phyloP scores from a whole-genome alignment of 768 basidiomycete genomes.

The Auriscalpium microsporum region DNA sequence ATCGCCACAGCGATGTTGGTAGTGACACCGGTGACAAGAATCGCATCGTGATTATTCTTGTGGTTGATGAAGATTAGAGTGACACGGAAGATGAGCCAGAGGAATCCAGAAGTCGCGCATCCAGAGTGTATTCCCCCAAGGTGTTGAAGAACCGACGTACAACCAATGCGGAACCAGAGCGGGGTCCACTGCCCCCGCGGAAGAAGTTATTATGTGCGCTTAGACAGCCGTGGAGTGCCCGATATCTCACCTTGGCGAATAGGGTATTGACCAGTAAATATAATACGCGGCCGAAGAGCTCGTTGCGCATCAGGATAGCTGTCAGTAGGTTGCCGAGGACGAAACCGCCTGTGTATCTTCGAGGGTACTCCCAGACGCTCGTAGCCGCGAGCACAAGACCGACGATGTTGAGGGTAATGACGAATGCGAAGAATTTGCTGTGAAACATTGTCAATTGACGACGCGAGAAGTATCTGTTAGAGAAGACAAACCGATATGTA shows the following conservation, averaged over 20 bases:
- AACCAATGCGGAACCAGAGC: slow-evolving; percentile 30
- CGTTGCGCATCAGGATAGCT: slow-evolving; percentile 36
- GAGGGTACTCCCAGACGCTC: slow-evolving; percentile 28
- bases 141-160: slow-evolving; percentile 38
- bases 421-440: slow-evolving; percentile 30
- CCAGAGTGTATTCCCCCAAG: slow-evolving; percentile 76
- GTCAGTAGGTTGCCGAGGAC: slow-evolving; percentile 32
- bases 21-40: slow-evolving; percentile 54
- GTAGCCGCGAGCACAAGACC: slow-evolving; percentile 25
- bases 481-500: slow-evolving; percentile 25
- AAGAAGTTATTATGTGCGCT: background rate
- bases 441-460: background rate
- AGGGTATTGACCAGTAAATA: slow-evolving; percentile 28
- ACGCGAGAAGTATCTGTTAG: background rate
- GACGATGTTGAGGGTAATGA: slow-evolving; percentile 24
- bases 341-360: slow-evolving; percentile 28
- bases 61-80: slow-evolving; percentile 45
- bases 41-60: slow-evolving; percentile 41
- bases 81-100: slow-evolving; percentile 62
- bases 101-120: slow-evolving; percentile 60
- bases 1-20: slow-evolving; percentile 49
- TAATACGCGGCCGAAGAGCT: slow-evolving; percentile 31
- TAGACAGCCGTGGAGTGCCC: background rate
- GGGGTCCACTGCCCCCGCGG: slow-evolving; percentile 27
- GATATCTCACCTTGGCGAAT: slow-evolving; percentile 27